Percentiles rank a stretch among this genome's conserved stretches.
phyloP scores from a whole-genome alignment of 306 rosid species.

The Lagenaria siceraria region DNA sequence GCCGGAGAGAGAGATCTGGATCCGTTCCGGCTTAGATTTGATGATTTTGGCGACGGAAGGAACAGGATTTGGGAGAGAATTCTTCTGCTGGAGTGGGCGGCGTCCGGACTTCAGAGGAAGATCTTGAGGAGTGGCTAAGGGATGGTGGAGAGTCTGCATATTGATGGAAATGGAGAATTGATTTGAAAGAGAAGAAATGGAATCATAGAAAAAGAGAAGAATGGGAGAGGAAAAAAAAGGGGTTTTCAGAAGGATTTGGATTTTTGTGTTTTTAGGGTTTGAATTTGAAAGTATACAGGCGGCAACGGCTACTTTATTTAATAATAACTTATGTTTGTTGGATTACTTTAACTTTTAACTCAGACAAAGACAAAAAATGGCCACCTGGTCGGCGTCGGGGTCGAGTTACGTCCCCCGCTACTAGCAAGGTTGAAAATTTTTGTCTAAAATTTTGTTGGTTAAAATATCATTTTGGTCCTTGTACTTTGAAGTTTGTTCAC shows the following conservation, averaged over 20 bases:
- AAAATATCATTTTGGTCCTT: too few relatives aligned
- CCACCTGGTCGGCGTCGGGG: not conserved
- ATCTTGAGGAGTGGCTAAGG: constrained; percentile 19
- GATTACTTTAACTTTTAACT: not conserved
- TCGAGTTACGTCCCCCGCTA: not conserved
- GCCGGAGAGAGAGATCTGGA: constrained; percentile 12
- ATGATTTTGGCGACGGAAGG: constrained; percentile 9
- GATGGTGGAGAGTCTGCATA: constrained; percentile 27
- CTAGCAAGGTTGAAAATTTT: not conserved
- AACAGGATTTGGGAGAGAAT: constrained; percentile 27
- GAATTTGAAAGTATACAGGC: constrained; percentile 66
- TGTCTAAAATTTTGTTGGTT: not conserved
- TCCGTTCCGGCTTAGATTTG: constrained; percentile 20
- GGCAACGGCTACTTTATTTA: constrained; percentile 64
- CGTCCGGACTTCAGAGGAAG: constrained; percentile 49
- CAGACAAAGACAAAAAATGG: not conserved
- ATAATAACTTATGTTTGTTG: not conserved
- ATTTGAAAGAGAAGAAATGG: not conserved
- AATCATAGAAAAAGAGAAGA: not conserved
- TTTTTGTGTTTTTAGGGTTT: constrained; percentile 13
- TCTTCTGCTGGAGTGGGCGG: constrained; percentile 61
- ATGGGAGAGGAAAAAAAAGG: not conserved
- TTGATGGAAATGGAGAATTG: not conserved
- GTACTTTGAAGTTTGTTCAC: too few relatives aligned
- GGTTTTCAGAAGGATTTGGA: not conserved